Conservation (phyloP, 2,329 filamentous ascomycete species). For the Coniochaeta pulveracea region DNA sequence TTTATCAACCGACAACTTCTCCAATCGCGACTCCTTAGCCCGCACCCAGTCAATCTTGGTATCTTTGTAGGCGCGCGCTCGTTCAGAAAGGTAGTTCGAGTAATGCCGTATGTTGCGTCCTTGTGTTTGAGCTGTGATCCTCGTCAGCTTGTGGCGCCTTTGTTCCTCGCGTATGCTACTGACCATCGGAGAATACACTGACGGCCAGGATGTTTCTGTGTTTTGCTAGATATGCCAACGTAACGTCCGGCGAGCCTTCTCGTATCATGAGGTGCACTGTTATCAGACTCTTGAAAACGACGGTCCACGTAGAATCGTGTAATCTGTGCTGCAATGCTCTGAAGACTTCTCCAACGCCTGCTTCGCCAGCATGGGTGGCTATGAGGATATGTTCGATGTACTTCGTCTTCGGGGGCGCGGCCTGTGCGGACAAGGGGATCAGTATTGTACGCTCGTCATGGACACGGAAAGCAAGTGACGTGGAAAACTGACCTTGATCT, state of each 20-base stretch:
- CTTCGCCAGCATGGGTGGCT: constrained; percentile 88
- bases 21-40: constrained; percentile 68
- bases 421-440: constrained; percentile 33
- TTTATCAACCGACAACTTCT: constrained; percentile 81
- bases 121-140: constrained; percentile 68
- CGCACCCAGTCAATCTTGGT: constrained; percentile 88
- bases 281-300: constrained; percentile 95
- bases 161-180: constrained; percentile 19
- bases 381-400: constrained; percentile 98
- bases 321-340: constrained; percentile 79
- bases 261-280: constrained; percentile 96
- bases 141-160: constrained; percentile 14
- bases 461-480: neutral
- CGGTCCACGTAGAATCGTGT: constrained; percentile 97
- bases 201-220: constrained; percentile 77
- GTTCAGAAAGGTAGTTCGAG: constrained; percentile 72
- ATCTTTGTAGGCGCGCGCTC: constrained; percentile 70
- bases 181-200: constrained; percentile 86
- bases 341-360: constrained; percentile 91
- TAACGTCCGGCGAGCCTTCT: constrained; percentile 83
- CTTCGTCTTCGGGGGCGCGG: constrained; percentile 94
- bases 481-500: constrained; percentile 67
- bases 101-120: constrained; percentile 92
- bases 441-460: constrained; percentile 4
- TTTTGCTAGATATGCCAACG: constrained; percentile 71